phyloP scores from a whole-genome alignment of 2,329 filamentous ascomycete genomes.

The Curvularia spicifera region DNA sequence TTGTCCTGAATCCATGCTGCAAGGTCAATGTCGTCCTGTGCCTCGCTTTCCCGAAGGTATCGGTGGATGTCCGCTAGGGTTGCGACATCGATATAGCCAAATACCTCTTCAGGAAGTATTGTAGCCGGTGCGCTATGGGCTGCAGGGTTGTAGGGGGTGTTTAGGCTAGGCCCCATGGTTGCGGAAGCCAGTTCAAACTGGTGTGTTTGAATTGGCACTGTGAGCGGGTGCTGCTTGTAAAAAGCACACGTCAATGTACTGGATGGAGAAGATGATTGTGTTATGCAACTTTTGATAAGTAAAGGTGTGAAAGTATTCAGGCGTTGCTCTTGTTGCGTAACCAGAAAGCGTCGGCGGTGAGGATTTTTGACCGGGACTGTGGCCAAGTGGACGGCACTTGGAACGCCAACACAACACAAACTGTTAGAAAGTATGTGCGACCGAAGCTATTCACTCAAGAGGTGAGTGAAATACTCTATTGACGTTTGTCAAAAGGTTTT shows the following conservation, averaged over 20 bases:
- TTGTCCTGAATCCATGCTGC: constrained; percentile 33
- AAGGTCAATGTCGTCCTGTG: constrained; percentile 28
- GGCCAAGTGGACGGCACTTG: constrained; percentile 7
- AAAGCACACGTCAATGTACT: not conserved
- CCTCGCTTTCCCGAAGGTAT: constrained; percentile 29
- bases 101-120: constrained; percentile 23
- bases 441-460: not conserved
- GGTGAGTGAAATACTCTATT: not conserved
- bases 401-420: constrained; percentile 6
- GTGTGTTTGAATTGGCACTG: not conserved
- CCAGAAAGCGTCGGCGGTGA: constrained; percentile 8
- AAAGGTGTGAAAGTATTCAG: not conserved
- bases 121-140: constrained; percentile 11
- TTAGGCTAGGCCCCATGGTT: constrained; percentile 16
- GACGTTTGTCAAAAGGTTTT: not conserved
- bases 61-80: constrained; percentile 31
- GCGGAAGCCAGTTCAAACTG: not conserved
- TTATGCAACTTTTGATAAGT: not conserved
- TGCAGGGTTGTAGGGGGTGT: constrained; percentile 7
- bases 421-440: not conserved
- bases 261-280: not conserved
- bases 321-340: constrained; percentile 14
- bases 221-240: not conserved
- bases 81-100: constrained; percentile 34
- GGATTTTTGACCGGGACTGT: constrained; percentile 17